These are phyloP conservation scores for Ophiostoma quercus DNA, from an alignment of 2,329 filamentous ascomycete genomes.

Conservation along the genomic window DNA sequence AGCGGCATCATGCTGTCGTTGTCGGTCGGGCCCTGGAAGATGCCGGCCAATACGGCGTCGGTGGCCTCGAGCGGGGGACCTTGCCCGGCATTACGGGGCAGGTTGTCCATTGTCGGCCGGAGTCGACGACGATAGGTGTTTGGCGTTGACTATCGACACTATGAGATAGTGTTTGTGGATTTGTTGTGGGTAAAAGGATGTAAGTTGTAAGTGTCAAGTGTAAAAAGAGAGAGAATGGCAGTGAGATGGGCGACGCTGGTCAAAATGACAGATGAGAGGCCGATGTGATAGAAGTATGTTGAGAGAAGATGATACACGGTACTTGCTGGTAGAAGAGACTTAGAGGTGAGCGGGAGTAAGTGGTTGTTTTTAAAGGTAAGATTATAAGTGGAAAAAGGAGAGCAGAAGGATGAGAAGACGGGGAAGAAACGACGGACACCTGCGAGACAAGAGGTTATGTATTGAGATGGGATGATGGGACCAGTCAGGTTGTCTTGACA, in stretches of 20 bases:
- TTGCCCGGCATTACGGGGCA: not conserved
- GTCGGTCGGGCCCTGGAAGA: not conserved
- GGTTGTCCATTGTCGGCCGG: not conserved
- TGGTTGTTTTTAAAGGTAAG: not conserved
- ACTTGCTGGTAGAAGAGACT: no score
- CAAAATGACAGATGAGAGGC: not conserved
- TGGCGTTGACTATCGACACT: not conserved
- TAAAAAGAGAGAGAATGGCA: not conserved
- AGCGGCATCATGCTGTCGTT: slow-evolving; percentile 2
- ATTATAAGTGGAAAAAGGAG: not conserved
- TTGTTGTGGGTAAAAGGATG: not conserved
- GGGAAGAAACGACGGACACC: not conserved
- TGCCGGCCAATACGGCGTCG: not conserved
- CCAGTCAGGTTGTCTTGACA: not conserved
- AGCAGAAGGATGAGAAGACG: not conserved
- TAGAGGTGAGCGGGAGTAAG: not conserved
- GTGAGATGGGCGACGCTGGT: not conserved
- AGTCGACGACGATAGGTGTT: not conserved
- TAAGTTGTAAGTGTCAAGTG: not conserved
- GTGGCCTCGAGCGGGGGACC: not conserved
- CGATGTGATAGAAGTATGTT: not conserved
- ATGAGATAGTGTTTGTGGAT: not conserved
- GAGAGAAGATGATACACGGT: not conserved
- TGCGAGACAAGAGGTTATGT: not conserved
- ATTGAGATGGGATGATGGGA: not conserved